phyloP scores from a whole-genome alignment of 2,329 filamentous ascomycete genomes.

The Thyridium curvatum region DNA sequence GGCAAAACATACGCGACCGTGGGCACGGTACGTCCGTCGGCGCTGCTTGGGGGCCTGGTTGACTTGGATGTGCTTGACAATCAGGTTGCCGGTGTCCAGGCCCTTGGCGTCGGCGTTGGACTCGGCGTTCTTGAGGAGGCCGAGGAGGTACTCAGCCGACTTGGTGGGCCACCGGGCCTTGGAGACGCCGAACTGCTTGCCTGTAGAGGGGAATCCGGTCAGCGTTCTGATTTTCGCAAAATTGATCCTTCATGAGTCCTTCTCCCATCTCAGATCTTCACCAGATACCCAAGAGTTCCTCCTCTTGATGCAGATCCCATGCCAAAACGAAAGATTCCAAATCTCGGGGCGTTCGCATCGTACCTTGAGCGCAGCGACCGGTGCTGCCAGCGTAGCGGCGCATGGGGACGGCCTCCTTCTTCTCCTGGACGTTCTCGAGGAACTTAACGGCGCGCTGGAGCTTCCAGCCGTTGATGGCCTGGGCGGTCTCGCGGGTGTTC shows the following conservation, averaged over 20 bases:
- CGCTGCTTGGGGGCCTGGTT: constrained; percentile 99
- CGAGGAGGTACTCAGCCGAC: constrained; percentile 96
- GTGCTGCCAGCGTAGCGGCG: constrained; percentile 94
- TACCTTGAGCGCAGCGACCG: constrained; percentile 96
- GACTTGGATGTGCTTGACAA: constrained; percentile 99
- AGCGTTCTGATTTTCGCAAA: constrained; percentile 8
- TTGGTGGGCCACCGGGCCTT: constrained; percentile 99
- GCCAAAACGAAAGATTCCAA: background rate
- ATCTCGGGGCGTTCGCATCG: constrained; percentile 34
- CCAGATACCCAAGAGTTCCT: background rate
- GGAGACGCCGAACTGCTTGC: constrained; percentile 98
- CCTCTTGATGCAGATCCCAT: background rate
- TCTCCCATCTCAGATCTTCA: constrained; percentile 1
- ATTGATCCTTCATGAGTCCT: background rate
- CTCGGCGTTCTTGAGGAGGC: constrained; percentile 95
- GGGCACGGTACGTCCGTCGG: constrained; percentile 98
- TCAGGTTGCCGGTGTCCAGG: constrained; percentile 92
- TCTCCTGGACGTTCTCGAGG: constrained; percentile 96
- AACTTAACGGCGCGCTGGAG: constrained; percentile 89
- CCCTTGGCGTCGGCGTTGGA: constrained; percentile 96
- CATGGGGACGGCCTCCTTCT: constrained; percentile 98
- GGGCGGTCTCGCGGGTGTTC: constrained; percentile 99
- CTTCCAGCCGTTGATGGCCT: constrained; percentile 99
- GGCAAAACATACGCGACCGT: constrained; percentile 84
- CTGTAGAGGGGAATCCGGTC: constrained; percentile 38